phyloP scores from a whole-genome alignment of 169 alveolate genomes.

The Ichthyophthirius multifiliis region DNA sequence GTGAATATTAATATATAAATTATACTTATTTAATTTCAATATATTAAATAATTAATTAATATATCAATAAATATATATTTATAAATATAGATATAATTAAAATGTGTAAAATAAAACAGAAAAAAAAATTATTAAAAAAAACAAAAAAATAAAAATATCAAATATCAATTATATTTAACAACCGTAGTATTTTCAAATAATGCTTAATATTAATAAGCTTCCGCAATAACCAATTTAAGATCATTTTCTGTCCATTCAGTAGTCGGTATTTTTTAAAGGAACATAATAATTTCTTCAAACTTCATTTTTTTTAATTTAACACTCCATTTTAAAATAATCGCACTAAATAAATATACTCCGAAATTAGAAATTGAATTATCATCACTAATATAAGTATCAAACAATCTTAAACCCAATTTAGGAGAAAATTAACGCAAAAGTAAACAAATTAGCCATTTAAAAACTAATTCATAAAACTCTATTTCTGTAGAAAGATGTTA shows the following conservation, averaged over 20 bases:
- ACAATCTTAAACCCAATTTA: slow-evolving; percentile 54
- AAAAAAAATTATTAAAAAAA: too few relatives aligned
- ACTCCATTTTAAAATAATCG: slow-evolving; percentile 59
- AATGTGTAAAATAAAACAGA: too few relatives aligned
- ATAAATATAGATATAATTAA: too few relatives aligned
- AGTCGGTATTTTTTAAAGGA: slow-evolving; percentile 72
- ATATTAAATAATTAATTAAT: too few relatives aligned
- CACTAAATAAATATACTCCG: slow-evolving; percentile 71
- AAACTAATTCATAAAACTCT: slow-evolving; percentile 63
- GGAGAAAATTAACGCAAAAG: slow-evolving; percentile 71
- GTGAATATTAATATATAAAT: too few relatives aligned
- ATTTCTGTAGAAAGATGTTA: slow-evolving; percentile 51
- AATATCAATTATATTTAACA: too few relatives aligned
- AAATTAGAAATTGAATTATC: slow-evolving; percentile 71
- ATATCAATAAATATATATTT: too few relatives aligned
- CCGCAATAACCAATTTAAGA: slow-evolving; percentile 51
- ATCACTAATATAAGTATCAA: slow-evolving; percentile 80
- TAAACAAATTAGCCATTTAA: slow-evolving; percentile 76
- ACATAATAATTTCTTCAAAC: slow-evolving; percentile 61
- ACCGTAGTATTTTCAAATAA: slow-evolving; percentile 39
- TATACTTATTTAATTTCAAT: too few relatives aligned
- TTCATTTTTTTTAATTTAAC: slow-evolving; percentile 57
- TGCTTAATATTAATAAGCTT: slow-evolving; percentile 33
- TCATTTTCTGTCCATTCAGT: slow-evolving; percentile 58
- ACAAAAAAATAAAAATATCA: too few relatives aligned